These are phyloP conservation scores for Funneliformis mosseae DNA, from an alignment of 192 early-diverging fungal genomes.

Conservation along the genomic window DNA sequence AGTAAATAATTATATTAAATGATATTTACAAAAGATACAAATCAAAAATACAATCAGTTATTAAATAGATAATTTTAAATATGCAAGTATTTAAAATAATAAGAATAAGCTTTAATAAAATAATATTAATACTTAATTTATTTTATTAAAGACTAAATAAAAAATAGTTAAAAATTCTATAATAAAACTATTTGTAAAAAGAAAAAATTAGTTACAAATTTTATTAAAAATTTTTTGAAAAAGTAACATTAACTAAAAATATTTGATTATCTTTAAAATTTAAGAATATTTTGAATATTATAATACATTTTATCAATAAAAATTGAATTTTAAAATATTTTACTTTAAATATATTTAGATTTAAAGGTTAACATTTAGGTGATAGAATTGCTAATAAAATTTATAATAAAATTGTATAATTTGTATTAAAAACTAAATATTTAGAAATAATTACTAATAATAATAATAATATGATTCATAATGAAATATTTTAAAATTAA, in stretches of 20 bases:
- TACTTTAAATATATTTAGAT: conserved; percentile 13
- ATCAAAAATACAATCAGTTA: neutral
- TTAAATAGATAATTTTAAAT: neutral
- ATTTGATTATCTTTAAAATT: neutral
- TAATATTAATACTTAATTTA: neutral
- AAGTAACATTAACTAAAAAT: neutral
- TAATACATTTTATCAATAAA: conserved; percentile 12
- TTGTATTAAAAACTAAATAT: neutral
- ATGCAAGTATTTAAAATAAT: conserved; percentile 1
- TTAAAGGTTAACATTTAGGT: neutral
- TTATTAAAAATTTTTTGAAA: neutral
- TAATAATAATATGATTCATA: neutral
- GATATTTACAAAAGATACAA: neutral
- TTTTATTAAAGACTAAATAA: neutral
- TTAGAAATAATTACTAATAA: conserved; percentile 9
- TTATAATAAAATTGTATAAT: neutral
- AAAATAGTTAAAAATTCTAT: neutral
- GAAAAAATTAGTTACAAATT: neutral
- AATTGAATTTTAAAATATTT: conserved; percentile 7
- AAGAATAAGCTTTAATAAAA: neutral
- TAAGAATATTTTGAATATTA: neutral
- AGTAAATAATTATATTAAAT: too few species aligned
- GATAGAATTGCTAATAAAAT: neutral
- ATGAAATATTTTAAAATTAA: neutral
- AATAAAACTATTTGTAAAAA: neutral